Evolutionary conservation across 2,329 filamentous ascomycete genomes (phyloP), one percentile per base, ranked within the genome.

Genomic region (Tolypocladium ovalisporum): DNA sequence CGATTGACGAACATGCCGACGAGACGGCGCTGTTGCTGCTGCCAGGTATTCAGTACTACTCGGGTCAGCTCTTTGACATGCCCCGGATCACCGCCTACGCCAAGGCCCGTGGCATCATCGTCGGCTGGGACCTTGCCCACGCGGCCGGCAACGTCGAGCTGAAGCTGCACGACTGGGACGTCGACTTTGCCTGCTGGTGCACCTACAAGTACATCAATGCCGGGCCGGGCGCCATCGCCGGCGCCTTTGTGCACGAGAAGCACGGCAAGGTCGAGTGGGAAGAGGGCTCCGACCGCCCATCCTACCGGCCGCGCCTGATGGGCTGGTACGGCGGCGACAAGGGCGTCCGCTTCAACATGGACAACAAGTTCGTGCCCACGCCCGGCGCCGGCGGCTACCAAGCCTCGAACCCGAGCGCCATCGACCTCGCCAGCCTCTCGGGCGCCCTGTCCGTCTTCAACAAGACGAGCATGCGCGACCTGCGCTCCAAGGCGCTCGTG

Each of bases 161-260:
- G 22, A 73, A 78, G 58, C 78, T 96, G 24, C 90, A 96, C 71
- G 89, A 93, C 64, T 96, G 91, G 91, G 81, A 88, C 63, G 90
- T 95, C 37, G 91, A 96, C 70, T 96, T 96, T 66, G 91, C 92
- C 19, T 89, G 83, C 56, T 96, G 91, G 91, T 96, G 91, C 72
- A 92, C 87, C 22, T 96, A 96, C 79, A 96, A 96, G 75, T 96
- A 96, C 74, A 81, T 96, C 69, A 96, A 96, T 68, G 85, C 86
- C 32, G 91, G 91, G 0, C 90, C 91, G 0, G 91, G 91, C 4
- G 80, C 85, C 19, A 95, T 95, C 61, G 90, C 83, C 1, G 90
- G 87, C 0, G 76, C 87, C 1, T 96, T 91, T 63, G 87, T 96
- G 10, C 90, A 96, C 70, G 83, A 89, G 67, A 78, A 76, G 42